These are phyloP conservation scores for Bruguiera hainesii DNA, from an alignment of 441 rosid genomes.

Conservation along the genomic window DNA sequence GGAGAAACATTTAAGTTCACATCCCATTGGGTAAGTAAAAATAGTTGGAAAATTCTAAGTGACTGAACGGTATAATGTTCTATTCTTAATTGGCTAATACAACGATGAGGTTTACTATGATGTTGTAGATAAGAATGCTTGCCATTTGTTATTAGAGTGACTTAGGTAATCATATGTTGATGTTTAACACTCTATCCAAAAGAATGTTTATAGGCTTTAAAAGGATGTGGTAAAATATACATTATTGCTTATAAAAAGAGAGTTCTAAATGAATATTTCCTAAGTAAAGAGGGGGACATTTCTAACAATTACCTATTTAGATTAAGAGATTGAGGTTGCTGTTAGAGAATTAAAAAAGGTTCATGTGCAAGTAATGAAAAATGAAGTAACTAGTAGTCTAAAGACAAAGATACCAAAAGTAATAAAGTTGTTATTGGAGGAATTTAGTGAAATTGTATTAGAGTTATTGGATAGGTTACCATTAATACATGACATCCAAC, in stretches of 20 bases:
- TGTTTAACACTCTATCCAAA: background rate
- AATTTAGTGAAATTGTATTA: background rate
- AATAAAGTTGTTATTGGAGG: background rate
- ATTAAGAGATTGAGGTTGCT: background rate
- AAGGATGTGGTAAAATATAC: background rate
- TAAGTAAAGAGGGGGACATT: background rate
- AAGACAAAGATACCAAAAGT: background rate
- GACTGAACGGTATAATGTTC: background rate
- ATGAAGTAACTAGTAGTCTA: accelerated
- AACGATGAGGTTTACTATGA: background rate
- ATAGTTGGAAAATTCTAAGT: background rate
- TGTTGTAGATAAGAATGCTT: background rate
- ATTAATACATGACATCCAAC: background rate
- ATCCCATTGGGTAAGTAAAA: background rate
- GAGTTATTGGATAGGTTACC: background rate
- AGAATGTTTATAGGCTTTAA: background rate
- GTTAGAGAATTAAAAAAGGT: background rate
- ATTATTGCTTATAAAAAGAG: no score
- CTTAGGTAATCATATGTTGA: background rate
- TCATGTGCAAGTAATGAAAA: background rate
- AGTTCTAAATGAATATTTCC: background rate
- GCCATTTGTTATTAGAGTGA: background rate
- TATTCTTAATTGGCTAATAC: background rate
- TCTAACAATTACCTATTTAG: background rate
- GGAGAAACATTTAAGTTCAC: background rate